Percentiles rank a stretch among this genome's conserved stretches.
Evolutionary conservation across 1,139 yeast genomes (phyloP).

Genomic region (Pneumocystis canis): DNA sequence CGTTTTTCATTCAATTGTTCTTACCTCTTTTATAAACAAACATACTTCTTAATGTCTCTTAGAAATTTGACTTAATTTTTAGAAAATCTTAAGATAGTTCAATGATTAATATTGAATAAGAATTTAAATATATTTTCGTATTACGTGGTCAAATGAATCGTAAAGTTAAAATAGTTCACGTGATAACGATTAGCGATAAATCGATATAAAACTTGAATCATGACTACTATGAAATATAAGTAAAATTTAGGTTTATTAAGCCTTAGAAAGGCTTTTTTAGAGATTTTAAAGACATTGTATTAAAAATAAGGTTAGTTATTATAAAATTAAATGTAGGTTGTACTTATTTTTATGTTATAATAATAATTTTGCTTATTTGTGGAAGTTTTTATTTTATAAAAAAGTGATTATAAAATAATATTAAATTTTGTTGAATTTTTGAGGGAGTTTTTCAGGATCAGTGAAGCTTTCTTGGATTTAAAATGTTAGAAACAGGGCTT

Average conservation of each 20-base stretch:
- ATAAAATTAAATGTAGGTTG: no score
- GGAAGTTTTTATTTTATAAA: background rate
- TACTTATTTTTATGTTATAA: background rate
- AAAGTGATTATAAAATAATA: background rate
- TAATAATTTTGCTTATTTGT: no score
- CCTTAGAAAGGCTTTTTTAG: no score
- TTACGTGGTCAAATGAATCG: background rate
- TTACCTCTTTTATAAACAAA: slow-evolving; percentile 39
- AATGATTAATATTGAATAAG: background rate
- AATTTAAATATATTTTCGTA: background rate
- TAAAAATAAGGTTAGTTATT: background rate
- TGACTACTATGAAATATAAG: background rate
- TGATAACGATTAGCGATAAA: no score
- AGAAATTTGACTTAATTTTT: background rate
- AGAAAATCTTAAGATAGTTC: background rate
- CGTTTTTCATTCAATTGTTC: slow-evolving; percentile 2
- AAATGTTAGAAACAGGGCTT: background rate
- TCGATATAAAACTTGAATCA: background rate
- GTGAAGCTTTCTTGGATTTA: background rate
- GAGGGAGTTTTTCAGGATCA: background rate
- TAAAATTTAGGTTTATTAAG: no score
- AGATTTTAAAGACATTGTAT: no score
- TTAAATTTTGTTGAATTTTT: background rate
- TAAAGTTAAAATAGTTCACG: no score
- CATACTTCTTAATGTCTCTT: slow-evolving; percentile 22